These are phyloP conservation scores for Botryotinia calthae DNA, from an alignment of 2,329 filamentous ascomycete species.

Conservation along the genomic window DNA sequence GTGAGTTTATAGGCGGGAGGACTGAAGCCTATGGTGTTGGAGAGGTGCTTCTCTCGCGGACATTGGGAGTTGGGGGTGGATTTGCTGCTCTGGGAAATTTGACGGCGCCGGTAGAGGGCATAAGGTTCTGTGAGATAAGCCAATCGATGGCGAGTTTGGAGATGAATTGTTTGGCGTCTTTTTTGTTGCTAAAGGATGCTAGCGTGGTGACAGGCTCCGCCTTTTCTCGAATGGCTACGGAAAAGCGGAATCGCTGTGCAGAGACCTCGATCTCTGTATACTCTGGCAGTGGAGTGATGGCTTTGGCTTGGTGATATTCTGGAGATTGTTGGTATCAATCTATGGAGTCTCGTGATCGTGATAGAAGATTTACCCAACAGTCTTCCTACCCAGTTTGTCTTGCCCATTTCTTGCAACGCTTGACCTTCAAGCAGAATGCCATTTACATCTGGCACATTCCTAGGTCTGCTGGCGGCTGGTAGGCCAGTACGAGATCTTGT, in stretches of 20 bases:
- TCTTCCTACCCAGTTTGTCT: conserved; percentile 37
- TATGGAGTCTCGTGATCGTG: background rate
- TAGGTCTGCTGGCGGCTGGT: conserved; percentile 23
- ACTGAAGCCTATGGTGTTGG: conserved; percentile 26
- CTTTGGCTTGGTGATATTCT: conserved; percentile 34
- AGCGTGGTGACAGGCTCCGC: background rate
- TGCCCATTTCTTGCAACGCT: conserved; percentile 30
- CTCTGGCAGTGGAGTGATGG: conserved; percentile 7
- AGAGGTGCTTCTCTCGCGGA: background rate
- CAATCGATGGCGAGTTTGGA: conserved; percentile 38
- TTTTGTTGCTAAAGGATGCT: conserved; percentile 28
- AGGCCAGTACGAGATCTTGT: background rate
- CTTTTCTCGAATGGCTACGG: conserved; percentile 2
- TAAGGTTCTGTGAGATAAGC: conserved; percentile 34
- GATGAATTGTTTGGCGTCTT: conserved; percentile 36
- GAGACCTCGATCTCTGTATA: background rate
- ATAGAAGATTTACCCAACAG: conserved; percentile 28
- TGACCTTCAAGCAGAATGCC: conserved; percentile 22
- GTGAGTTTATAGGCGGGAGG: conserved; percentile 31
- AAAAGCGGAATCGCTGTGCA: conserved; percentile 2
- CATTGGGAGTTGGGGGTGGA: conserved; percentile 11
- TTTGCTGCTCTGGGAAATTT: conserved; percentile 30
- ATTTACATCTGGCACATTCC: conserved; percentile 21
- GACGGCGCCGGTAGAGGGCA: conserved; percentile 33
- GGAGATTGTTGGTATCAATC: conserved; percentile 9